phyloP scores from a whole-genome alignment of 2,329 filamentous ascomycete species.

The Blastomyces percursus region DNA sequence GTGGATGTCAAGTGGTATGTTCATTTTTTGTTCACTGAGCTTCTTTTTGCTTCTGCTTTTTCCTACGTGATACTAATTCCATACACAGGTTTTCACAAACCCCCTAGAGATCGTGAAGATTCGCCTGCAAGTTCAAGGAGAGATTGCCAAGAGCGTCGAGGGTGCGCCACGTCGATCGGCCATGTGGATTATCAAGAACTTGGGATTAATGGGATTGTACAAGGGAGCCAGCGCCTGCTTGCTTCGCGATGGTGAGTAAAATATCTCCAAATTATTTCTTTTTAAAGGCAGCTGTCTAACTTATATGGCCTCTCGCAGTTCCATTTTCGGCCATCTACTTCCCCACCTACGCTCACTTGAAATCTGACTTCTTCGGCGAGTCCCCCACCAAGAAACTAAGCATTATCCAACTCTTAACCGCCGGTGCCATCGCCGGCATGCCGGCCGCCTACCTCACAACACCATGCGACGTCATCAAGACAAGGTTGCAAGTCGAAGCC shows the following conservation, averaged over 20 bases:
- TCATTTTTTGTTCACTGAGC: constrained; percentile 1
- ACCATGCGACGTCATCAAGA: constrained; percentile 98
- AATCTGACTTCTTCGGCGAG: constrained; percentile 90
- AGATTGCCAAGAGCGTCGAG: constrained; percentile 78
- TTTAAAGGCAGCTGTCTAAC: constrained; percentile 10
- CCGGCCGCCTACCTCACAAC: constrained; percentile 90
- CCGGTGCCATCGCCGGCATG: constrained; percentile 90
- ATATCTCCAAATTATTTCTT: neutral
- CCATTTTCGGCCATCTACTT: constrained; percentile 99
- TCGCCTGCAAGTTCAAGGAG: constrained; percentile 90
- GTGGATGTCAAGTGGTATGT: constrained; percentile 91
- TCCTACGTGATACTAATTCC: neutral
- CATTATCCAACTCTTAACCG: constrained; percentile 79
- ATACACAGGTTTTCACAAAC: constrained; percentile 75
- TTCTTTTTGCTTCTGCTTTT: neutral
- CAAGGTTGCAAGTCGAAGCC: constrained; percentile 90
- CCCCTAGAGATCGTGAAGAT: constrained; percentile 99
- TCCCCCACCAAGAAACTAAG: constrained; percentile 76
- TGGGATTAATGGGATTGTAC: constrained; percentile 89
- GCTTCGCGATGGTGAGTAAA: constrained; percentile 56
- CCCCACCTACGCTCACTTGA: constrained; percentile 89
- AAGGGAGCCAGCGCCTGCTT: constrained; percentile 93
- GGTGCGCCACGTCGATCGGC: constrained; percentile 78
- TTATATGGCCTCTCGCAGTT: constrained; percentile 36
- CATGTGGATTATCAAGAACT: constrained; percentile 93